Conservation (phyloP, 768 basidiomycete genomes). For the Suillus luteus region DNA sequence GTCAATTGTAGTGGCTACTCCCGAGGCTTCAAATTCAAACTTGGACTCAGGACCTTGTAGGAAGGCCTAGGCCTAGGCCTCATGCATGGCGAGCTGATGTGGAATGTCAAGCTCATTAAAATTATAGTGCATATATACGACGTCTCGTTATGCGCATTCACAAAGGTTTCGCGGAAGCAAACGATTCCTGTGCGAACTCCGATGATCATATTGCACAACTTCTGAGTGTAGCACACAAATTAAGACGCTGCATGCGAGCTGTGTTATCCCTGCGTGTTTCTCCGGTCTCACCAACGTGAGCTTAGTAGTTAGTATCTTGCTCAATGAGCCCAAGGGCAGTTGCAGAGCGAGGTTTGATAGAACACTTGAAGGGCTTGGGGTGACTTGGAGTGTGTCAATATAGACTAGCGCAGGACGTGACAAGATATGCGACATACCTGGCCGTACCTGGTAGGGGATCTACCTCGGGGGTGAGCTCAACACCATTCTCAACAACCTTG, state of each 20-base stretch:
- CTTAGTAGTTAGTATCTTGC: neutral
- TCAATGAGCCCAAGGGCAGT: neutral
- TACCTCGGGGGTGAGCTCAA: neutral
- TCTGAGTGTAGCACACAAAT: neutral
- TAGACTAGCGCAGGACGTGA: neutral
- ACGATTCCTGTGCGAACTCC: neutral
- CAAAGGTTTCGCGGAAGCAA: neutral
- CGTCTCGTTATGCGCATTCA: neutral
- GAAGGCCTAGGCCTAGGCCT: no score
- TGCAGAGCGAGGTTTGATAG: slow-evolving; percentile 1
- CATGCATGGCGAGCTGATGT: neutral
- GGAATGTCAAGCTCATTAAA: neutral
- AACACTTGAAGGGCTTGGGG: neutral
- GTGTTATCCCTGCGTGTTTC: neutral
- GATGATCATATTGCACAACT: neutral
- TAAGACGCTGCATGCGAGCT: neutral
- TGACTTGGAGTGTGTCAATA: neutral
- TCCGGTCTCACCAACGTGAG: neutral
- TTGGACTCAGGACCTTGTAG: neutral
- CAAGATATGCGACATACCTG: neutral
- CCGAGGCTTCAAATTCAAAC: no score
- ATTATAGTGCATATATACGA: neutral
- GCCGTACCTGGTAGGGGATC: neutral
- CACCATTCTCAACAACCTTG: neutral
- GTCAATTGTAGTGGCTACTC: no score